Evolutionary conservation across 2,329 filamentous ascomycete species (phyloP), one percentile per base, ranked within the genome.

Genomic region (Colletotrichum sp.): DNA sequence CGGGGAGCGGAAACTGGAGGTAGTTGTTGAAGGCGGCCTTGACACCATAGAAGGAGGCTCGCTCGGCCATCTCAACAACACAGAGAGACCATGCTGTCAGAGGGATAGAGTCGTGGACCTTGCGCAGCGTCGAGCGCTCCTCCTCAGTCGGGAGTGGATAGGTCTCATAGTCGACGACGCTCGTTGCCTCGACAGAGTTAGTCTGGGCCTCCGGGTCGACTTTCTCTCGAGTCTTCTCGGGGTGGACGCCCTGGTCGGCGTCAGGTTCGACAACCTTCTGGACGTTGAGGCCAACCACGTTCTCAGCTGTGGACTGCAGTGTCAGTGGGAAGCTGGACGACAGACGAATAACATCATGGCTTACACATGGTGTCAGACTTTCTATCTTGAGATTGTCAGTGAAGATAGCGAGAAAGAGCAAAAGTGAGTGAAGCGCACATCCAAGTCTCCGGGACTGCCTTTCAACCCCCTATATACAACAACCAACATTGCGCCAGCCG

Each of bases 21-120:
- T 89, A 94, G 81, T 94, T 94, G 77, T 86, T 87, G 81, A 92
- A 92, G 9, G 87, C 79, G 0, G 88, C 88, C 77, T 89, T 86
- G 8, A 88, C 85, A 76, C 91, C 91, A 79, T 92, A 92, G 85
- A 90, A 93, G 0, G 90, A 92, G 4, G 90, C 91, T 71, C 91
- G 86, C 80, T 93, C 91, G 71, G 89, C 90, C 76, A 92, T 90
- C 78, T 93, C 91, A 55, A 92, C 90, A 8, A 89, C 78, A 77
- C 91, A 92, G 34, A 93, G 88, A 5, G 90, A 79, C 78, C 90
- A 93, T n/a, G 90, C 87, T 5, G 89, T 84, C 15, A 83, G 73
- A 1, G 91, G 90, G 3, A 93, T 85, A 4, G 79, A 83, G 55
- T 86, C 90, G n/a, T 90, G 84, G 9, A 90, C 85, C n/a, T 68